Conservation (phyloP, 805 yeast species). For the Lipomyces kockii region DNA sequence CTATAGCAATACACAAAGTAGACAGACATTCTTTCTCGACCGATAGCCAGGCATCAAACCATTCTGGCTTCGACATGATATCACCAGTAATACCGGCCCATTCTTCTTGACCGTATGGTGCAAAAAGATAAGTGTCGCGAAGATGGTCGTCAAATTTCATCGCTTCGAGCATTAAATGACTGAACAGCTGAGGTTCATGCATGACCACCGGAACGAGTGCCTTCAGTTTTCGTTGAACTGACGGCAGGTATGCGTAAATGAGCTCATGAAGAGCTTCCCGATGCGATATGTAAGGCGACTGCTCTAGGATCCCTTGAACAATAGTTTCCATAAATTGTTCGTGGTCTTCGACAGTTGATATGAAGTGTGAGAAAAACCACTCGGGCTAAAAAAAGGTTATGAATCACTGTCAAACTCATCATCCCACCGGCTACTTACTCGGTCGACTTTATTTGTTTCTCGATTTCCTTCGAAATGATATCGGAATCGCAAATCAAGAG, state of each 20-base stretch:
- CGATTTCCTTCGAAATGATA: conserved; percentile 63
- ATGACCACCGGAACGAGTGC: conserved; percentile 40
- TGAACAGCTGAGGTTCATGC: conserved; percentile 53
- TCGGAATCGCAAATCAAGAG: conserved; percentile 56
- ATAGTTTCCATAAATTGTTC: conserved; percentile 38
- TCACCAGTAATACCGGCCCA: conserved; percentile 55
- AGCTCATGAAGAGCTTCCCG: conserved; percentile 48
- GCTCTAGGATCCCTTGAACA: conserved; percentile 38
- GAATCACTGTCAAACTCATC: background rate
- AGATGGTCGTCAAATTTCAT: conserved; percentile 62
- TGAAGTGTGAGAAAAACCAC: conserved; percentile 62
- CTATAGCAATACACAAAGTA: too few relatives aligned
- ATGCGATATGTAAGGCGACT: conserved; percentile 28
- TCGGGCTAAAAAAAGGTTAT: conserved; percentile 53
- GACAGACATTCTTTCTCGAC: conserved; percentile 51
- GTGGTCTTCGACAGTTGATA: conserved; percentile 44
- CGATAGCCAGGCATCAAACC: conserved; percentile 57
- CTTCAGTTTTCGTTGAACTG: conserved; percentile 53
- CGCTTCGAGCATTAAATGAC: conserved; percentile 63
- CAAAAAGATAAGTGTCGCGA: conserved; percentile 52
- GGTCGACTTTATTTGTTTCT: conserved; percentile 66
- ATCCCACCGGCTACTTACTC: conserved; percentile 36
- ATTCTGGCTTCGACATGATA: conserved; percentile 38
- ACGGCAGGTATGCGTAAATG: conserved; percentile 54
- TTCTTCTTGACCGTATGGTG: conserved; percentile 46